Percentiles rank a stretch among this genome's conserved stretches.
These are phyloP conservation scores for Aspergillus terreus DNA, from an alignment of 2,329 filamentous ascomycete genomes.

Conservation along the genomic window DNA sequence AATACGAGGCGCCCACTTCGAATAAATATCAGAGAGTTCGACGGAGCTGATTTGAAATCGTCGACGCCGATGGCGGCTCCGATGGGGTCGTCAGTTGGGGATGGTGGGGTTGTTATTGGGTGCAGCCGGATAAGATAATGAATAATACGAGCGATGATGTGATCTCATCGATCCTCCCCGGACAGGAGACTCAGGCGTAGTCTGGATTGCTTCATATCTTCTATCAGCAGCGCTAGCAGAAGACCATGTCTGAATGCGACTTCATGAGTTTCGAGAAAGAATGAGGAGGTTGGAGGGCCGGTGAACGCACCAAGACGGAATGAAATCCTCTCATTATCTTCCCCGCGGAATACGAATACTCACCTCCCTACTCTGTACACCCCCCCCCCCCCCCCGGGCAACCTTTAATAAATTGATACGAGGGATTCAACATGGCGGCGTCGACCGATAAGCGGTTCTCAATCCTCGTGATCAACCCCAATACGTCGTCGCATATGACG, in stretches of 20 bases:
- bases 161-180: neutral
- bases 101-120: neutral
- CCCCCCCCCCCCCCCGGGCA: neutral
- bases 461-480: constrained; percentile 45
- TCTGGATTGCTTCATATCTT: too few relatives aligned
- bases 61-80: too few relatives aligned
- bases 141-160: neutral
- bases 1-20: too few relatives aligned
- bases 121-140: neutral
- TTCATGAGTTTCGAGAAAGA: too few relatives aligned
- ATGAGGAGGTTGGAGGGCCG: too few relatives aligned
- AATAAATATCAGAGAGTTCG: too few relatives aligned
- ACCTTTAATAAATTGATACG: neutral
- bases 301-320: too few relatives aligned
- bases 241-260: too few relatives aligned
- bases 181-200: neutral
- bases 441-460: constrained; percentile 18
- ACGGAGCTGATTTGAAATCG: neutral
- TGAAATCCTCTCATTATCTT: neutral
- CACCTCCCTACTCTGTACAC: neutral
- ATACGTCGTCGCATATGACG: constrained; percentile 44
- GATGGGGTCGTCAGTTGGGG: neutral
- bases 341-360: neutral
- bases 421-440: constrained; percentile 12
- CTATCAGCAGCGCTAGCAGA: too few relatives aligned